Evolutionary conservation across 306 rosid genomes (phyloP), one percentile per base, ranked within the genome.

Genomic region (Prunus kanzakura): DNA sequence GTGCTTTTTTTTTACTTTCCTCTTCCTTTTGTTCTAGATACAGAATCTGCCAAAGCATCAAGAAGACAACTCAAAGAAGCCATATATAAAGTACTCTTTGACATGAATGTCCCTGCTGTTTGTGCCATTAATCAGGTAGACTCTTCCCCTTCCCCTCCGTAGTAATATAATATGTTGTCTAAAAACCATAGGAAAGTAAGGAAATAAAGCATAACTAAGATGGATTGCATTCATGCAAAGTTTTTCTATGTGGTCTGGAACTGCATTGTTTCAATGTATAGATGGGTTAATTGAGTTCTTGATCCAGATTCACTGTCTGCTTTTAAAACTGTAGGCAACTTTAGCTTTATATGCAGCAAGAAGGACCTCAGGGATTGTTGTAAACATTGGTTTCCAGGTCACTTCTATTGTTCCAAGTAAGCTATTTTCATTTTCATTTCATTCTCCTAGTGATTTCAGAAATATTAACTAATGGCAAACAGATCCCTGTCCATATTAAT

Each of bases 321-420:
- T 76, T 82, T 60, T 79, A 71, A 29, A 76, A 84, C 54, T 83
- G 71, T 65, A 94, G 98, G 98, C 95, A 55, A 89, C 88, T 82
- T 84, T 94, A 81, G 91, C 98, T 75, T 84, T 94, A 74, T 90
- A 87, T 75, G 96, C 98, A 60, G 98, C 97, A 0, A 87, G 84
- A 81, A 86, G 82, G 80, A 90, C 91, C 70, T 91, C 97, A 71
- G 97, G 98, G 65, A 94, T 94, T 82, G 95, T 83, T 74, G 96
- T 94, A 81, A 94, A 94, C 83, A 80, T 94, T 78, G 98, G 97
- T 51, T 94, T 94, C 84, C 96, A 94, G 80, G 95, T 80, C 76
- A 92, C 97, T 50, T 90, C 97, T 67, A 13, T 91, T 71, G 98
- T 94, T 77, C 98, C 98, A 78, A 92, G 98, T 94, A 94, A 86